Base-by-base conservation (phyloP, 768 basidiomycete species). In the Clitopilus passeckerianus region DNA sequence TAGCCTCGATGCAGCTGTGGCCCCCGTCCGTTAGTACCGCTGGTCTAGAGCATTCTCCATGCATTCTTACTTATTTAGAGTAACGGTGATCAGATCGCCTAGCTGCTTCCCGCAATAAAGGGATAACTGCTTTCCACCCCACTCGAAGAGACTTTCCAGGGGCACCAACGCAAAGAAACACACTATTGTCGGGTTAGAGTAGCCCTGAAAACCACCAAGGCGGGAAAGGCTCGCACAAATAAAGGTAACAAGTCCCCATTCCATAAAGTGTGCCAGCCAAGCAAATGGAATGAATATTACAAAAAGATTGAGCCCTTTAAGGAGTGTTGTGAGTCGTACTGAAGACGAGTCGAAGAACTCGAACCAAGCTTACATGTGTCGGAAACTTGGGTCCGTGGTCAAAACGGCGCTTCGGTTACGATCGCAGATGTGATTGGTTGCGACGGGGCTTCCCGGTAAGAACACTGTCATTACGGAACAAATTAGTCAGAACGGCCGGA, bases 111-210 rank as follows among this genome's bases (percentile, higher is more conserved):
- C 82, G 9, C 78, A 69, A 66, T 87, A 89, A 54, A 79, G 74
- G 0, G 81, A 73, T 76, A 83, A 75, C 65, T 83, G 79, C 57
- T 80, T 78, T 57, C 80, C 81, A 43, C 84, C 84, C 72, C 78
- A 90, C 62, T 91, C 89, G 62, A 89, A 85, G 0, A 88, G 65
- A 54, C 79, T 75, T 61, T 88, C 86, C 5, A 90, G 76, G 6
- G 89, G 84, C 6, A 91, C 75, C 58, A 90, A 86, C 3, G 83
- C 74, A 54, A 88, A 72, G 67, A 89, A 87, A 59, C 79, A 84
- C 6, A 90, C 86, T 89, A 1, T 20, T 7, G 18, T 30, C 53
- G 16, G n/a, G 53, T 53, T 41, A 15, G 16, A 53, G 16, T 24
- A 53, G 20, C 15, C 16, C 16, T 24, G 16, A 33, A 22, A 23